Evolutionary conservation across 768 basidiomycete genomes (phyloP).

Genomic region (Mycena belliarum): DNA sequence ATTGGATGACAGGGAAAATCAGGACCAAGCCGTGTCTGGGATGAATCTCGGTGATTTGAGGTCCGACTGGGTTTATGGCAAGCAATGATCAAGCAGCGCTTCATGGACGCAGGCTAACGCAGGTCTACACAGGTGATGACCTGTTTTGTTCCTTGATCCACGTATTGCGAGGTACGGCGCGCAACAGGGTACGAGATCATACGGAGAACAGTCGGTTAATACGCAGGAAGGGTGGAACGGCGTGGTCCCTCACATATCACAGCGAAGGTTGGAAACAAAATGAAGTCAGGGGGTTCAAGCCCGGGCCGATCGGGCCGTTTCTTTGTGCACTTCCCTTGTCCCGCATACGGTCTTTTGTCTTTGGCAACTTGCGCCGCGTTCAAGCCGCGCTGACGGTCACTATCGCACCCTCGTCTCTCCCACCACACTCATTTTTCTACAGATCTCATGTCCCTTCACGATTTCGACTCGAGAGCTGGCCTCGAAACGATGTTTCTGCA

Average conservation of each 20-base stretch:
- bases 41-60: slow-evolving; percentile 14
- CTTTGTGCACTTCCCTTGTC: slow-evolving; percentile 1
- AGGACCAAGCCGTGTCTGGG: slow-evolving; percentile 3
- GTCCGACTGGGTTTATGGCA: not conserved
- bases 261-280: not conserved
- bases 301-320: too few relatives aligned
- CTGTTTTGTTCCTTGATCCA: too few relatives aligned
- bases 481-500: slow-evolving; percentile 41
- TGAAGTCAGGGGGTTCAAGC: too few relatives aligned
- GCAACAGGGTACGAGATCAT: slow-evolving; percentile 10
- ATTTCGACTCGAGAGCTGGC: slow-evolving; percentile 43
- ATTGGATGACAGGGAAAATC: slow-evolving; percentile 1
- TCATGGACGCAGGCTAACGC: too few relatives aligned
- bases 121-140: too few relatives aligned
- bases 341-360: slow-evolving; percentile 1
- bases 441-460: slow-evolving; percentile 36
- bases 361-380: too few relatives aligned
- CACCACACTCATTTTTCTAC: slow-evolving; percentile 7
- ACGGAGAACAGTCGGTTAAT: slow-evolving; percentile 20
- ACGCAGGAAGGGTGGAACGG: too few relatives aligned
- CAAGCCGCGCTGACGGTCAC: slow-evolving; percentile 1
- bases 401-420: not conserved
- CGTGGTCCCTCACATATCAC: not conserved
- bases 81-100: not conserved
- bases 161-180: too few relatives aligned